Base-by-base conservation (phyloP, 768 basidiomycete species). In the Lactarius hatsudake region DNA sequence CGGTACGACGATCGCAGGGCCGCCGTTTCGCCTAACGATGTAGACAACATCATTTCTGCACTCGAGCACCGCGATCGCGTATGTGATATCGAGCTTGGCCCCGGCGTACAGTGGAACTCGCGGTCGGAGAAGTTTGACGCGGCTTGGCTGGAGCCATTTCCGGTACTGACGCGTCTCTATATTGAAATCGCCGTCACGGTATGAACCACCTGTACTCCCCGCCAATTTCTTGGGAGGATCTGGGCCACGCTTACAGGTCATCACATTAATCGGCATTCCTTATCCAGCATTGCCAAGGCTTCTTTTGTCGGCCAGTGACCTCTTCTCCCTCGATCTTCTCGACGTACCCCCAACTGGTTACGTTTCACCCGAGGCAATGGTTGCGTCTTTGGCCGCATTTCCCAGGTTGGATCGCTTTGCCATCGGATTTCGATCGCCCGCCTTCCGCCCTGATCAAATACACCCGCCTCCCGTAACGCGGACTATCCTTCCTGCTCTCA, bases 221-320 rank as follows among this genome's bases (percentile, higher is more conserved):
- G 13, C 13, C 20, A 12, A 28, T 15, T 30, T 40, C 12, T 15
- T 28, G 28, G 18, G 8, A 30, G 42, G 15, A 1, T 34, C 20
- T 94, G 94, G 93, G 94, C 92, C 90, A 89, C 92, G 89, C 88
- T 84, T 89, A 89, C 87, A 88, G 23, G 48, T 2, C 0, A 13
- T 51, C 48, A 13, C 4, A 4, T 26, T 51, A 90, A 88, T 89
- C 6, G 88, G 89, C 88, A 89, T 76, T 75, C 72, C 76, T 75
- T 75, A 73, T 9, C 36, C 34, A 3, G 5, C 58, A 40, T 17
- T 59, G 8, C 20, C 18, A n/a, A 28, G 7, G 15, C 32, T 59
- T 12, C 57, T 56, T 38, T 48, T 13, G 34, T 48, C 56, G 8
- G 9, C 56, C 15, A 48, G 7, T 18, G 15, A 48, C 32, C 43